Evolutionary conservation across 2,329 filamentous ascomycete genomes (phyloP), one percentile per base, ranked within the genome.

Genomic region (Coleophoma crateriformis): DNA sequence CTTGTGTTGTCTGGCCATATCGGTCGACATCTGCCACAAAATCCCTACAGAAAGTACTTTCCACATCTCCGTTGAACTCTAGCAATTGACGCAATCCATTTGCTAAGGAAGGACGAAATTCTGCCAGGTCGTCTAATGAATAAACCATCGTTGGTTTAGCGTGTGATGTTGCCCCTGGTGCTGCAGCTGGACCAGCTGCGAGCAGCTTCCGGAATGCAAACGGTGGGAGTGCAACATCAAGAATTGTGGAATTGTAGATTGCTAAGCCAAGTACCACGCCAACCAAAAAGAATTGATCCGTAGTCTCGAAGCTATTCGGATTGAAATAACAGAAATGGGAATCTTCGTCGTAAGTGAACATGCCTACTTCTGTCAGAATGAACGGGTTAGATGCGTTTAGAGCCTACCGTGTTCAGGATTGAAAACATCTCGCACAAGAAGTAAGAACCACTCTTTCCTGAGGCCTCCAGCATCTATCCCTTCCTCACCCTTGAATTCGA

Each of bases 261-360:
- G 91, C 91, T 51, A 96, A 74, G 1, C 91, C 91, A 48, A 96
- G 77, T 7, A 96, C 77, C 12, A 94, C 88, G 1, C 91, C 91
- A 27, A 96, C 87, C 19, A 96, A 76, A 64, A 94, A 95, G 67
- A 88, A 96, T 57, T 95, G 90, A 62, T 96, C 90, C 0, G 89
- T 91, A 0, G 88, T 91, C 65, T 96, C 91, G 59, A 96, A 90
- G 14, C 88, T 89, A 63, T 85, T 82, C 0, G 90, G 87, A 64
- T 96, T 96, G 71, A 96, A 96, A 67, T 96, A 96, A 69, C 91
- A 96, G 63, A 87, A 90, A 43, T 82, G 81, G 3, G 90, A 95
- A 61, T 96, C 90, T 46, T 95, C 89, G 54, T 96, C 91, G 66
- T 95, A 96, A 7, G 87, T 73, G 65, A 96, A 96, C 68, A 96